These are phyloP conservation scores for Agaricus subrufescens DNA, from an alignment of 768 basidiomycete species.

Conservation along the genomic window DNA sequence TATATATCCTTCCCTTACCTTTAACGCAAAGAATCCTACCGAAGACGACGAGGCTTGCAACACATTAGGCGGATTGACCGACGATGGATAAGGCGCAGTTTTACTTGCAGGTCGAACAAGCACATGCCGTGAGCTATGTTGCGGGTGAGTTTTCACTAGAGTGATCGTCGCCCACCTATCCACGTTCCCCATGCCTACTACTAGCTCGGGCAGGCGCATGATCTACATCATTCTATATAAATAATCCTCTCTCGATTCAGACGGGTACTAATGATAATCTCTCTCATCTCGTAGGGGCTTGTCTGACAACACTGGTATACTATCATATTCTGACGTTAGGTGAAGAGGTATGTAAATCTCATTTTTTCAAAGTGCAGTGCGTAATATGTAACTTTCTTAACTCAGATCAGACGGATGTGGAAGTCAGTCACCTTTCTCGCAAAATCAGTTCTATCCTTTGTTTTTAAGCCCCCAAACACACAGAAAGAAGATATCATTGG, in stretches of 20 bases:
- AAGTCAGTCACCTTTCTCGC: constrained; percentile 12
- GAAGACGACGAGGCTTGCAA: too few relatives aligned
- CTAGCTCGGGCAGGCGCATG: not conserved
- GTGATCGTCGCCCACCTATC: too few relatives aligned
- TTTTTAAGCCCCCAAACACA: not conserved
- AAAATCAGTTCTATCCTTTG: not conserved
- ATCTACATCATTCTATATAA: not conserved
- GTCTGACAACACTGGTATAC: constrained; percentile 21
- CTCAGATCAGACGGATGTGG: constrained; percentile 20
- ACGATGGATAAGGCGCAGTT: not conserved
- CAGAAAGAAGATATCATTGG: constrained; percentile 18
- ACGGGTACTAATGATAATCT: not conserved
- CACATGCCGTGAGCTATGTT: constrained; percentile 21
- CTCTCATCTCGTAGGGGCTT: constrained; percentile 15
- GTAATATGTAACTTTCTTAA: not conserved
- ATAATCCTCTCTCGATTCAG: not conserved
- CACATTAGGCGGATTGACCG: not conserved
- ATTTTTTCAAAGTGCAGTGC: not conserved
- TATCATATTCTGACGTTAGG: constrained; percentile 21
- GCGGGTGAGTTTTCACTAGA: constrained; percentile 15
- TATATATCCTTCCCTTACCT: too few relatives aligned
- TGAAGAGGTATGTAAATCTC: constrained; percentile 16
- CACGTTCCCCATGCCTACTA: not conserved
- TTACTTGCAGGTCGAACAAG: constrained; percentile 14
- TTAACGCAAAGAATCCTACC: too few relatives aligned